Percentiles rank a stretch among this genome's conserved stretches.
phyloP scores from a whole-genome alignment of 1,139 yeast genomes.

The Suhomyces bokatorum region DNA sequence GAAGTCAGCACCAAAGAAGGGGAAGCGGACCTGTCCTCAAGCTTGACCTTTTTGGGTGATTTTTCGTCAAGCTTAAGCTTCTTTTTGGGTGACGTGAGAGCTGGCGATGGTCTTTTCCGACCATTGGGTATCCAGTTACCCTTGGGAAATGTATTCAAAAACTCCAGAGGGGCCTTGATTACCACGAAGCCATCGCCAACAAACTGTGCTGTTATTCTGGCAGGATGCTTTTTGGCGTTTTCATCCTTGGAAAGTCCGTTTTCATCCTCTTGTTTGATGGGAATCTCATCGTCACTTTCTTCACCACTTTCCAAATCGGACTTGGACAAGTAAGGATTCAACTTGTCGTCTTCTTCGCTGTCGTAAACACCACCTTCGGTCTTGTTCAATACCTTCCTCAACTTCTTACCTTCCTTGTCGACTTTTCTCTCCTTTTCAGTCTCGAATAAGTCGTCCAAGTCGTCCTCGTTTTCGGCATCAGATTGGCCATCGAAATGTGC shows the following conservation, averaged over 20 bases:
- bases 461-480: constrained; percentile 59
- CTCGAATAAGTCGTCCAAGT: constrained; percentile 65
- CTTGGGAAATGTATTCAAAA: constrained; percentile 66
- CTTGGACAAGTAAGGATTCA: constrained; percentile 77
- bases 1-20: constrained; percentile 19
- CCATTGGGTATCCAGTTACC: constrained; percentile 85
- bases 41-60: constrained; percentile 17
- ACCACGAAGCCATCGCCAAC: constrained; percentile 67
- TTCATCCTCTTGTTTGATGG: constrained; percentile 47
- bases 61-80: constrained; percentile 37
- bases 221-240: constrained; percentile 10
- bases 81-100: constrained; percentile 35
- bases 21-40: constrained; percentile 22
- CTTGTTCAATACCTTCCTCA: constrained; percentile 79
- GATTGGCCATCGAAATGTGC: constrained; percentile 67
- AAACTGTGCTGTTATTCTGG: constrained; percentile 47
- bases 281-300: constrained; percentile 33
- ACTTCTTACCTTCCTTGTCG: constrained; percentile 87
- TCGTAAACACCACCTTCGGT: constrained; percentile 92
- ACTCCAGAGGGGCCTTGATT: constrained; percentile 61
- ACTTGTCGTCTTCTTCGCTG: constrained; percentile 70
- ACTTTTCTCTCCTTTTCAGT: constrained; percentile 66
- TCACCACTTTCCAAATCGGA: constrained; percentile 67
- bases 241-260: constrained; percentile 26
- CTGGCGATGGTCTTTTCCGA: constrained; percentile 38